Base-by-base conservation (phyloP, 495 filamentous ascomycete genomes). In the Clohesyomyces aquaticus region DNA sequence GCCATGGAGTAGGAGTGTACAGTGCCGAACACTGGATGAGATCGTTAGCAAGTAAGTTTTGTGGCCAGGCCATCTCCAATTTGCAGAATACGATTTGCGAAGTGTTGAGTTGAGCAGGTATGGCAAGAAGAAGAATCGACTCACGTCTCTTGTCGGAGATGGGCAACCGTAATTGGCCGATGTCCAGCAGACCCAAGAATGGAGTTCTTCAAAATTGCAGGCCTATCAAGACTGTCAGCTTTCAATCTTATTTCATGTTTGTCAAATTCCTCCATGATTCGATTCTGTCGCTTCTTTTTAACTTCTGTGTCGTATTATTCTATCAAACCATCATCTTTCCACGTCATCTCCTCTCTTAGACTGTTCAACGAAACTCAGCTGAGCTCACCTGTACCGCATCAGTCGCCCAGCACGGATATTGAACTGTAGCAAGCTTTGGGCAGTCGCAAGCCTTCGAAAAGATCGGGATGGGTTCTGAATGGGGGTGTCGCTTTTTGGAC, bases 401-500 rank as follows among this genome's bases (percentile, higher is more conserved):
- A 14, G 49, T 50, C 26, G 52, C 63, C 35, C 42, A 66, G 43
- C 63, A 66, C 28, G 63, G 63, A 55, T 51, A 55, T 49, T 42
- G 41, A 14, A 66, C 28, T 18, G 57, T 61, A 23, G 49, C 43
- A 42, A 61, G 16, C 47, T 49, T n/a, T 41, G 56, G 63, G 27
- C 63, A 66, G 23, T 61, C 57, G 28, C 63, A 66, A 21, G 21
- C 18, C 41, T 41, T 65, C 16, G 28, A 27, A 25, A 61, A 56
- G 16, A 61, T 56, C 2, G 63, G 63, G 16, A 66, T 52, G 25
- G 49, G 63, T 51, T 66, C 63, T 14, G 50, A 61, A 57, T 66
- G 63, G 25, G 41, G 16, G 3, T 21, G 21, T n/a, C 51, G 49
- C 32, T 29, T 28, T 19, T n/a, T 55, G 32, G 41, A 60, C 12